Percentiles rank a stretch among this genome's conserved stretches.
These are phyloP conservation scores for Ophiostoma himal-ulmi DNA, from an alignment of 2,329 filamentous ascomycete genomes.

Conservation along the genomic window DNA sequence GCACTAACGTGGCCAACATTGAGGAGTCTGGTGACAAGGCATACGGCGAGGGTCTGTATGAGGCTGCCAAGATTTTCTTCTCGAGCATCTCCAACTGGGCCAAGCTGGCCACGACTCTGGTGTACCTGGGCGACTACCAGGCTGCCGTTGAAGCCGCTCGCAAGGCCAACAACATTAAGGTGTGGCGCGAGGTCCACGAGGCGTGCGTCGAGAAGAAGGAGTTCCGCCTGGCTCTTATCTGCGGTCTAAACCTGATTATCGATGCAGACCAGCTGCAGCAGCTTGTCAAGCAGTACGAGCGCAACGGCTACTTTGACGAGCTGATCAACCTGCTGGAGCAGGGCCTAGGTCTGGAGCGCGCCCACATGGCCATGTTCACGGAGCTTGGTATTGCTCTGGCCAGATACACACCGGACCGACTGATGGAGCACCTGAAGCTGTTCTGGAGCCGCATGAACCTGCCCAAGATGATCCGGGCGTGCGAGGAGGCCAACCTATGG, in stretches of 20 bases:
- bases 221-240: constrained; percentile 97
- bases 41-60: constrained; percentile 86
- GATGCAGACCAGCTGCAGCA: constrained; percentile 92
- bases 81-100: constrained; percentile 99
- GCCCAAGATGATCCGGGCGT: constrained; percentile 89
- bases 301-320: constrained; percentile 96
- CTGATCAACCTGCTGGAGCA: constrained; percentile 91
- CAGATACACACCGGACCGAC: constrained; percentile 88
- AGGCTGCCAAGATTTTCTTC: constrained; percentile 98
- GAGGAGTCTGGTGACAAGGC: constrained; percentile 98
- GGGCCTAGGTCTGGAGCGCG: constrained; percentile 84
- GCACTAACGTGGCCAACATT: constrained; percentile 89
- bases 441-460: constrained; percentile 99
- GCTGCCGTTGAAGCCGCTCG: constrained; percentile 94
- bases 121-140: constrained; percentile 96
- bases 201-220: constrained; percentile 97
- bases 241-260: constrained; percentile 94
- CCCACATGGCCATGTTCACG: constrained; percentile 97
- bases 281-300: constrained; percentile 94
- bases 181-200: constrained; percentile 97
- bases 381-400: constrained; percentile 84
- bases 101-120: constrained; percentile 93
- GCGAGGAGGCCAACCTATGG: constrained; percentile 93
- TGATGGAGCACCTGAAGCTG: constrained; percentile 98
- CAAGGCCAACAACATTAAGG: constrained; percentile 98